These are phyloP conservation scores for Lentinula sp. DNA, from an alignment of 768 basidiomycete genomes.

Conservation along the genomic window DNA sequence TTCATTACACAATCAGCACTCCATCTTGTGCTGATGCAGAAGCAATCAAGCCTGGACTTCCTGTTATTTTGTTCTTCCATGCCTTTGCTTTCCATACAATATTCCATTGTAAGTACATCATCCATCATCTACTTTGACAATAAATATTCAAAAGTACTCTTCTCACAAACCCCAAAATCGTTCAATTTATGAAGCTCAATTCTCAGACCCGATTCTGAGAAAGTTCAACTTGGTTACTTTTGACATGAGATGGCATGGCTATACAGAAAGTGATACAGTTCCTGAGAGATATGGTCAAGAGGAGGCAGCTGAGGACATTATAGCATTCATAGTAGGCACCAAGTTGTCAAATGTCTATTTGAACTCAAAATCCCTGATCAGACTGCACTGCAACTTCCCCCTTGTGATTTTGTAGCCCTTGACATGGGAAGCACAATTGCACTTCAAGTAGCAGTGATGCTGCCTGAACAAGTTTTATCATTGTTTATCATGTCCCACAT, in stretches of 20 bases:
- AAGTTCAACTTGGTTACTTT: slow-evolving; percentile 4
- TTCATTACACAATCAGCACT: slow-evolving; percentile 1
- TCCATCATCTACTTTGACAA: too few relatives aligned
- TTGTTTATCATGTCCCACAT: slow-evolving; percentile 4
- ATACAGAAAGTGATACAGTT: background rate
- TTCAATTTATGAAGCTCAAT: background rate
- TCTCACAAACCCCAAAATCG: too few relatives aligned
- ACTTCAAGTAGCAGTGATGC: background rate
- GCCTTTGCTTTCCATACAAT: slow-evolving; percentile 11
- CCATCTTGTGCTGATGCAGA: background rate
- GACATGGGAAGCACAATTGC: background rate
- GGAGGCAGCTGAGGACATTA: slow-evolving; percentile 1
- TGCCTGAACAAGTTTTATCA: background rate
- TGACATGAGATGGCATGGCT: slow-evolving; percentile 1
- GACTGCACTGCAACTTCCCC: slow-evolving; percentile 1
- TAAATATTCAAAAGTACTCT: background rate
- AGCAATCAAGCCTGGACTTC: background rate
- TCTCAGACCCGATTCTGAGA: background rate
- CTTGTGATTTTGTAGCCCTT: slow-evolving; percentile 1
- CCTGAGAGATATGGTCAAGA: background rate
- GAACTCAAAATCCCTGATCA: background rate
- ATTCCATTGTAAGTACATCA: background rate
- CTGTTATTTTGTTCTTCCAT: slow-evolving; percentile 1
- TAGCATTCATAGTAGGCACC: background rate
- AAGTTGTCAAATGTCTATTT: background rate